These are phyloP conservation scores for Ophiosphaerella herpotricha DNA, from an alignment of 2,329 filamentous ascomycete species.

Conservation along the genomic window DNA sequence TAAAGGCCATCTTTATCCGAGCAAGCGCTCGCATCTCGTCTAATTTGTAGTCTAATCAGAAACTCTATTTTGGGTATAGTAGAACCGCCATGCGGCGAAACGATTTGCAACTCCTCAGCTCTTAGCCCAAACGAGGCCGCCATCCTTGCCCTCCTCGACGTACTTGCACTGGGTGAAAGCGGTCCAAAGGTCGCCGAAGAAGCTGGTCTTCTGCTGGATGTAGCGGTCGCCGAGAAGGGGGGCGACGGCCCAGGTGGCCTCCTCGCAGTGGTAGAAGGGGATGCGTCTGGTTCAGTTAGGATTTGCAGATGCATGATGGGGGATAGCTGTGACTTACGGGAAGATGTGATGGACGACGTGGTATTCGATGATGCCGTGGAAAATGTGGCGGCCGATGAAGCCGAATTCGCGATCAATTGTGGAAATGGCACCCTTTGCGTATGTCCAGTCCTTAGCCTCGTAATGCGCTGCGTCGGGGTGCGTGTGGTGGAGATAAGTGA, in stretches of 20 bases:
- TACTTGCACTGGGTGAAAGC: slow-evolving; percentile 29
- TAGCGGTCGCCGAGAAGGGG: slow-evolving; percentile 31
- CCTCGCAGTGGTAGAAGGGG: slow-evolving; percentile 34
- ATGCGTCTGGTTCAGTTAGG: slow-evolving; percentile 24
- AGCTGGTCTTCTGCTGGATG: slow-evolving; percentile 25
- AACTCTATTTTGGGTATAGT: too few species aligned
- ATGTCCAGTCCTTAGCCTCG: slow-evolving; percentile 64
- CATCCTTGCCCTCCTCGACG: slow-evolving; percentile 24
- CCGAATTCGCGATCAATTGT: slow-evolving; percentile 69
- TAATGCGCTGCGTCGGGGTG: slow-evolving; percentile 64
- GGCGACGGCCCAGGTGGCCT: slow-evolving; percentile 29
- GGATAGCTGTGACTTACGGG: slow-evolving; percentile 41
- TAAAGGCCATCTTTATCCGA: too few species aligned
- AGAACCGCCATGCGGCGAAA: too few species aligned
- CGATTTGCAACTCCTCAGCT: slow-evolving; percentile 13
- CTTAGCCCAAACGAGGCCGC: slow-evolving; percentile 34
- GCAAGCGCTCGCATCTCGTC: too few species aligned
- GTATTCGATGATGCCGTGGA: slow-evolving; percentile 68
- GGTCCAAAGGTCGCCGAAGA: slow-evolving; percentile 26
- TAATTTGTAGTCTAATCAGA: too few species aligned
- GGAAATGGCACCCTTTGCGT: slow-evolving; percentile 64
- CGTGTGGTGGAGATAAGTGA: slow-evolving; percentile 77
- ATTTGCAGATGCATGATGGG: too few species aligned
- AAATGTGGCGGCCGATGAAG: slow-evolving; percentile 66
- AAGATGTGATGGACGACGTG: slow-evolving; percentile 69